These are phyloP conservation scores for Paratinospora sagittata DNA, from an alignment of 164 flowering plant genomes.

Conservation along the genomic window DNA sequence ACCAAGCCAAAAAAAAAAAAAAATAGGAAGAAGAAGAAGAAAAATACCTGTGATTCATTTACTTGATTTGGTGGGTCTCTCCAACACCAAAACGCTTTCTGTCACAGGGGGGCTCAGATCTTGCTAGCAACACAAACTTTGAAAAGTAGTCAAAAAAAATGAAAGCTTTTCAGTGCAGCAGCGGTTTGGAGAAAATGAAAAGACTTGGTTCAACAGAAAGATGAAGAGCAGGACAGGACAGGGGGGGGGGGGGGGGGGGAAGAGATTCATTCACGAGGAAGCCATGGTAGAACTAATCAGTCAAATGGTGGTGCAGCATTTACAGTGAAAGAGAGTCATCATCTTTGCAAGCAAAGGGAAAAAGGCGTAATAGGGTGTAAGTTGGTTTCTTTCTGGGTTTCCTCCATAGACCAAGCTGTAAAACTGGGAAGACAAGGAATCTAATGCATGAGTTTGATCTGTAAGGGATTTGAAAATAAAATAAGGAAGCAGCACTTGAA, in stretches of 20 bases:
- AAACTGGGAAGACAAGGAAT: slow-evolving; percentile 34
- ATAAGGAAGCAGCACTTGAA: slow-evolving; percentile 21
- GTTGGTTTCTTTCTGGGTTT: not conserved
- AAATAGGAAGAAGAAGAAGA: not conserved
- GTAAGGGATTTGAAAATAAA: slow-evolving; percentile 32
- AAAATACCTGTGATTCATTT: not conserved
- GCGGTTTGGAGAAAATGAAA: not conserved
- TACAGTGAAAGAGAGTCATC: no score
- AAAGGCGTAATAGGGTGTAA: no score
- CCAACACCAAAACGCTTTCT: slow-evolving; percentile 6
- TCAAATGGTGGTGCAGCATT: no score
- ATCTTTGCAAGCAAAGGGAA: no score
- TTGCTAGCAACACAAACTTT: not conserved
- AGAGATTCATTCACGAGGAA: no score
- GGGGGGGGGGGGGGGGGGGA: no score
- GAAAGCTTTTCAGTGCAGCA: not conserved
- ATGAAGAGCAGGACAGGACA: no score
- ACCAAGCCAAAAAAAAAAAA: no score
- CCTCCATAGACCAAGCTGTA: slow-evolving; percentile 25
- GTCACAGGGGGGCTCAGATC: slow-evolving; percentile 4
- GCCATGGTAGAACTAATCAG: no score
- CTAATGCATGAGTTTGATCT: slow-evolving; percentile 51
- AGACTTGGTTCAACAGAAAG: not conserved
- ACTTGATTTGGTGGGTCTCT: slow-evolving; percentile 3
- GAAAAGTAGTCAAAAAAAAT: not conserved